Base-by-base conservation (phyloP, 2,329 filamentous ascomycete species). In the Neurospora sp. region DNA sequence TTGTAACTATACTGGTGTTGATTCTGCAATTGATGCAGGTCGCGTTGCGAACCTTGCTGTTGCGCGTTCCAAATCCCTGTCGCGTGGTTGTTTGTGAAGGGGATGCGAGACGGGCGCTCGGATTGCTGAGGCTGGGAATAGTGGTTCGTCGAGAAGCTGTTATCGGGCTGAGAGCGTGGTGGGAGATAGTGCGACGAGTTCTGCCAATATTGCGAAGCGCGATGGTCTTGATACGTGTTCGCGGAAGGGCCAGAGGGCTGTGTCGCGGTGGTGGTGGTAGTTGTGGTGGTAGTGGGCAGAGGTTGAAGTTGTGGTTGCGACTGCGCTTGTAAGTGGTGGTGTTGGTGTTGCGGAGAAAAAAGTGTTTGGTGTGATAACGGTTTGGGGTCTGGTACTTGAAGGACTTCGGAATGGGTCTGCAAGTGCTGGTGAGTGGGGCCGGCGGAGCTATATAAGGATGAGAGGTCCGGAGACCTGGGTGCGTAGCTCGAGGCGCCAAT, bases 381-480 rank as follows among this genome's bases (percentile, higher is more conserved):
- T 71, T 74, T 78, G 79, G 74, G 75, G 71, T 75, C 52, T 62
- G 52, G 52, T 62, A 62, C 52, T 62, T 62, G 52, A 62, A 36
- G 52, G 13, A 36, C 52, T 62, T 62, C 52, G 52, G 52, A 17
- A 62, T 62, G 78, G 75, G 67, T 68, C 69, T 76, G 69, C 40
- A 72, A 69, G 76, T 66, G 74, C 73, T 68, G 71, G 76, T 72
- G 52, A 67, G 76, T 76, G 71, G 77, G 74, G 72, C 74, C 75
- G 46, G 79, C 77, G 72, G 84, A 80, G 52, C 52, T 62, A 75
- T 83, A 85, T 78, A 87, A 84, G 71, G 84, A 86, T 71, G 85
- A 87, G 74, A 88, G 82, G 80, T 88, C 85, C 76, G 86, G 86
- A 75, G 85, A 87, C 78, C 84, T 86, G 74, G 86, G 86, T 74